phyloP scores from a whole-genome alignment of 2,329 filamentous ascomycete species.

The Atkinsonella texensis region DNA sequence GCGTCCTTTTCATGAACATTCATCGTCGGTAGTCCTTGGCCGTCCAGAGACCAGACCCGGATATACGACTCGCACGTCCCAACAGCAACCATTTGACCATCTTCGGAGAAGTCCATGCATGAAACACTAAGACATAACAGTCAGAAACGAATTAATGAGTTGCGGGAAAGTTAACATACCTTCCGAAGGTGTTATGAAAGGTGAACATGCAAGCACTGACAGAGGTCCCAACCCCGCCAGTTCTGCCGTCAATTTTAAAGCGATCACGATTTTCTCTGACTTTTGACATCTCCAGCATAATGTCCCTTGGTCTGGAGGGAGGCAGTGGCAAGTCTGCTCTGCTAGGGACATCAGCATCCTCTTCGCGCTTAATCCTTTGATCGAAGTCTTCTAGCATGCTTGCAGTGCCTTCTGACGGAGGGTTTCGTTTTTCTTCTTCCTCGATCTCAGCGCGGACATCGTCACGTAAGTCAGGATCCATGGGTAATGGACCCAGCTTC shows the following conservation, averaged over 20 bases:
- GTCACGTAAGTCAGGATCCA: constrained; percentile 70
- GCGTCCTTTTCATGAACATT: constrained; percentile 45
- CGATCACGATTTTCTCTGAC: constrained; percentile 86
- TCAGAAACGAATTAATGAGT: background rate
- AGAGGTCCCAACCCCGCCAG: constrained; percentile 69
- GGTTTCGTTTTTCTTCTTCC: constrained; percentile 70
- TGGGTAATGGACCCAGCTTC: constrained; percentile 68
- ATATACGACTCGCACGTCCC: constrained; percentile 94
- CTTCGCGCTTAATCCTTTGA: constrained; percentile 76
- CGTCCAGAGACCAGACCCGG: constrained; percentile 84
- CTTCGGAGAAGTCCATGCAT: constrained; percentile 92
- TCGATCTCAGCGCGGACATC: constrained; percentile 81
- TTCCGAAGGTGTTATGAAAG: constrained; percentile 91
- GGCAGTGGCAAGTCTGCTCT: constrained; percentile 75
- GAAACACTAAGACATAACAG: constrained; percentile 49
- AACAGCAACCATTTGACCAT: constrained; percentile 73
- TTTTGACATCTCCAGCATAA: constrained; percentile 88
- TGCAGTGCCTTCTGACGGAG: constrained; percentile 57
- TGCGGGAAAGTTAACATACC: constrained; percentile 37
- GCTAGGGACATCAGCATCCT: constrained; percentile 69
- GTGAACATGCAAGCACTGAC: constrained; percentile 96
- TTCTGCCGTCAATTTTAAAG: constrained; percentile 75
- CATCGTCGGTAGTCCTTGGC: constrained; percentile 62
- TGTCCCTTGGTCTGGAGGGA: constrained; percentile 76
- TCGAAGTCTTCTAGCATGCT: constrained; percentile 82